Base-by-base conservation (phyloP, 2,329 filamentous ascomycete species). In the Alternaria incomplexa region DNA sequence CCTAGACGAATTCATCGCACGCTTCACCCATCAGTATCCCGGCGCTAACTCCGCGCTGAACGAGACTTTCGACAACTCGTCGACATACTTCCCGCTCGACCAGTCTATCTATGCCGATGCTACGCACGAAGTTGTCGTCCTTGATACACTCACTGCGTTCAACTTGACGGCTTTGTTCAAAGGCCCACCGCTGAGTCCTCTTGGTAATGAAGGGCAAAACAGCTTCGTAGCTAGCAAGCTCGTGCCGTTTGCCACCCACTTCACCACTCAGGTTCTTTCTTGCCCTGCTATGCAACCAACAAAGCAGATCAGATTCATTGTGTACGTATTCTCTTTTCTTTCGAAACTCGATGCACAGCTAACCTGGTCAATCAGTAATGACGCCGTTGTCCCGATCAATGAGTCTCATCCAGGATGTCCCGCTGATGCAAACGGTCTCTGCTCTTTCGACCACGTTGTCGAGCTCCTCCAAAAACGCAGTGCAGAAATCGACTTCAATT, bases 101-200 rank as follows among this genome's bases (percentile, higher is more conserved):
- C 81, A 83, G 66, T 80, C 78, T 45, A 82, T 83, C 57, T 83
- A 83, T 52, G 73, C 73, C 1, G 74, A 77, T 63, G 81, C 81
- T 13, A 83, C 81, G 6, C 81, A 83, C 64, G 81, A 83, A 65
- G 81, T 83, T 3, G 73, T 77, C 13, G 72, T 77, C 3, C 68
- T 77, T 5, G 75, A 77, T 48, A 63, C 65, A 6, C 70, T 77
- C 0, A 71, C 62, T 3, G 75, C 73, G 1, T 77, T 77, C 46
- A 77, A 77, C 40, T 30, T 77, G n/a, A 76, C 73, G 0, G 73
- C 74, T 1, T 46, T 77, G 30, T 77, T 77, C 47, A 64, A 69
- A 6, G 74, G 74, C 2, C 67, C 69, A 4, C 72, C 73, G 0
- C 56, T 76, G n/a, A 70, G 63, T 36, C 45, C 61, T 1, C 60